These are phyloP conservation scores for Sphagnum contortum DNA, from an alignment of 225 moss, liverwort and hornwort species.

Conservation along the genomic window DNA sequence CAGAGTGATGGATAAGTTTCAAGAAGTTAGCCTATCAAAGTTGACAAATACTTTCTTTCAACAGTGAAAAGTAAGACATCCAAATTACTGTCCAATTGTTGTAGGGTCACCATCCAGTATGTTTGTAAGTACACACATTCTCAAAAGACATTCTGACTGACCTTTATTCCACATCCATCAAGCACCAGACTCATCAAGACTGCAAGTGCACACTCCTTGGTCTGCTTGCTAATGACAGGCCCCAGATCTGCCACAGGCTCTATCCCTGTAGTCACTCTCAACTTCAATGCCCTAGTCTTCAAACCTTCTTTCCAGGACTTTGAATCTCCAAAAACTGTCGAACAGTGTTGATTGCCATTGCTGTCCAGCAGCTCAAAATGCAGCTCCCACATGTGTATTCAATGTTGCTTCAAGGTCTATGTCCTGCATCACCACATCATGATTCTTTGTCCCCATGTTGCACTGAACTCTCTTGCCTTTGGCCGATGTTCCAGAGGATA, in stretches of 20 bases:
- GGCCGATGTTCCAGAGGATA: slow-evolving; percentile 73
- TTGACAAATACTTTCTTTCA: not conserved
- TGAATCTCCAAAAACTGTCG: slow-evolving; percentile 68
- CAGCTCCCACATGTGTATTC: slow-evolving; percentile 90
- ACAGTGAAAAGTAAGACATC: not conserved
- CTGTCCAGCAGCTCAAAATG: slow-evolving; percentile 94
- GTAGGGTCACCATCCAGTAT: not conserved
- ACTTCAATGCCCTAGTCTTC: slow-evolving; percentile 48
- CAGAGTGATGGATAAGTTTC: too few relatives aligned
- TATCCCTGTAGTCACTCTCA: slow-evolving; percentile 74
- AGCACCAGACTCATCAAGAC: slow-evolving; percentile 59
- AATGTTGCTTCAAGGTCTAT: slow-evolving; percentile 63
- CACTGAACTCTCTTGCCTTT: slow-evolving; percentile 89
- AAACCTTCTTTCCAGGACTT: slow-evolving; percentile 75
- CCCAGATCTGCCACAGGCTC: slow-evolving; percentile 85
- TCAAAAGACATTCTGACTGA: slow-evolving; percentile 8
- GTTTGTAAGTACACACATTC: too few relatives aligned
- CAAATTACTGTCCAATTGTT: not conserved
- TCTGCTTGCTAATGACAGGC: slow-evolving; percentile 88
- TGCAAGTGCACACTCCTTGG: slow-evolving; percentile 85
- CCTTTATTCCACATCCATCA: slow-evolving; percentile 81
- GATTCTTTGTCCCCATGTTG: slow-evolving; percentile 98
- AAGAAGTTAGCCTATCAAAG: not conserved
- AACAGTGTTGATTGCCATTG: slow-evolving; percentile 84
- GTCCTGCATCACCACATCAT: slow-evolving; percentile 84